Evolutionary conservation across 305 asterid species (phyloP).

Genomic region (Salvia sclarea): DNA sequence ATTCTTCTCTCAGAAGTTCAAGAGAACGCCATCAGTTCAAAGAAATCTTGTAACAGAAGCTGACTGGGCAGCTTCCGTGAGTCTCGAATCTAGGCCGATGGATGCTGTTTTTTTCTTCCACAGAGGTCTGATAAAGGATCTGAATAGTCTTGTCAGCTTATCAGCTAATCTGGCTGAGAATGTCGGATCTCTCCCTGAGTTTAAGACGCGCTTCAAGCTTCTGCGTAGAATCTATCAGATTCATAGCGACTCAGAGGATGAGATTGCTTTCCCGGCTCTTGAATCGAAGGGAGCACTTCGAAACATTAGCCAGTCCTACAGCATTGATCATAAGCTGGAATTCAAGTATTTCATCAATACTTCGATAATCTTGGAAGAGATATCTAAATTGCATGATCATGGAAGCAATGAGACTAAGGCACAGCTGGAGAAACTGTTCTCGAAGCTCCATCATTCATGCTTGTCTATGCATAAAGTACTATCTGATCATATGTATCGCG

Average conservation of each 20-base stretch:
- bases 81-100: conserved; percentile 60
- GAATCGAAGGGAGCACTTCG: conserved; percentile 71
- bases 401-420: conserved; percentile 38
- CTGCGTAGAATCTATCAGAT: conserved; percentile 50
- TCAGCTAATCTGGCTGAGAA: conserved; percentile 59
- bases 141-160: conserved; percentile 54
- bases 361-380: conserved; percentile 48
- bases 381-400: conserved; percentile 42
- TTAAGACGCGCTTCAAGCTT: conserved; percentile 51
- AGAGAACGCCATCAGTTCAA: conserved; percentile 38
- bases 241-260: conserved; percentile 77
- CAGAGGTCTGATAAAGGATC: conserved; percentile 65
- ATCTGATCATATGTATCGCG: conserved; percentile 68
- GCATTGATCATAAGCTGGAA: conserved; percentile 78
- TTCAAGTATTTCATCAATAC: conserved; percentile 54
- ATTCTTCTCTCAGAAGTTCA: conserved; percentile 55
- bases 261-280: conserved; percentile 73
- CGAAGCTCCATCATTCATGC: conserved; percentile 69
- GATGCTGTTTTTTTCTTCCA: conserved; percentile 66
- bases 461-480: conserved; percentile 66
- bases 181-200: conserved; percentile 49
- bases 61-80: conserved; percentile 25
- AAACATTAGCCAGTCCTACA: conserved; percentile 70
- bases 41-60: conserved; percentile 34
- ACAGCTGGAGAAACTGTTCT: conserved; percentile 48